phyloP scores from a whole-genome alignment of 495 filamentous ascomycete genomes.

The Polyplosphaeria fusca region DNA sequence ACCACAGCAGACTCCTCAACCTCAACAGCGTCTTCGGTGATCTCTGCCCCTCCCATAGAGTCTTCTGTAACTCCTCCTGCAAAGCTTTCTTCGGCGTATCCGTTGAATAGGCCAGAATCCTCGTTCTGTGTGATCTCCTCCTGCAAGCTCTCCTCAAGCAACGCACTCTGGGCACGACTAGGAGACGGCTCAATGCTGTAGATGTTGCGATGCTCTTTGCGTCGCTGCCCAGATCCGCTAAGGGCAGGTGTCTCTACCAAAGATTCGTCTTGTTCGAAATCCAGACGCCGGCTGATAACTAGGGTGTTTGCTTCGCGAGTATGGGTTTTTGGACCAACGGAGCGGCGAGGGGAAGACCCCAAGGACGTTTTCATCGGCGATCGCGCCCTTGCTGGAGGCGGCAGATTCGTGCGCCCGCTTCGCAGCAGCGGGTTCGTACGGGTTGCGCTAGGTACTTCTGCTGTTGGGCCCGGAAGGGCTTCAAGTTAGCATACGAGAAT shows the following conservation, averaged over 20 bases:
- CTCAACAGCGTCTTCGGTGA: background rate
- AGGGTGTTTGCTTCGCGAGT: slow-evolving; percentile 2
- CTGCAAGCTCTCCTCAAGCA: slow-evolving; percentile 27
- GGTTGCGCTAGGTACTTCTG: slow-evolving; percentile 41
- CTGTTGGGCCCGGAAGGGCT: slow-evolving; percentile 47
- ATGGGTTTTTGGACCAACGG: slow-evolving; percentile 41
- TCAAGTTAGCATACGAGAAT: too few species aligned
- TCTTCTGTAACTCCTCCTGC: slow-evolving; percentile 12
- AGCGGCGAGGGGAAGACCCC: slow-evolving; percentile 55
- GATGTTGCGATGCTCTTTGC: background rate
- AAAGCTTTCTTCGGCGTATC: slow-evolving; percentile 14
- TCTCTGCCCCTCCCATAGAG: background rate
- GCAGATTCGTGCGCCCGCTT: slow-evolving; percentile 41
- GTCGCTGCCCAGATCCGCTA: slow-evolving; percentile 8
- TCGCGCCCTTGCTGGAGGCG: slow-evolving; percentile 48
- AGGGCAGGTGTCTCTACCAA: slow-evolving; percentile 25
- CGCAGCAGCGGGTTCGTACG: slow-evolving; percentile 30
- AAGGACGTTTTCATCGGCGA: slow-evolving; percentile 57
- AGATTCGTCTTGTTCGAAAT: slow-evolving; percentile 40
- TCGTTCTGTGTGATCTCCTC: slow-evolving; percentile 18
- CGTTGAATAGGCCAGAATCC: slow-evolving; percentile 14
- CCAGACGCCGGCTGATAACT: slow-evolving; percentile 42
- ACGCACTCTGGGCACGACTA: slow-evolving; percentile 1
- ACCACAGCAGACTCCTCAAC: slow-evolving; percentile 8
- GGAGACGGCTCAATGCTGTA: slow-evolving; percentile 28